Evolutionary conservation across 768 basidiomycete genomes (phyloP), one percentile per base, ranked within the genome.

Genomic region (Mycena leptocephala): DNA sequence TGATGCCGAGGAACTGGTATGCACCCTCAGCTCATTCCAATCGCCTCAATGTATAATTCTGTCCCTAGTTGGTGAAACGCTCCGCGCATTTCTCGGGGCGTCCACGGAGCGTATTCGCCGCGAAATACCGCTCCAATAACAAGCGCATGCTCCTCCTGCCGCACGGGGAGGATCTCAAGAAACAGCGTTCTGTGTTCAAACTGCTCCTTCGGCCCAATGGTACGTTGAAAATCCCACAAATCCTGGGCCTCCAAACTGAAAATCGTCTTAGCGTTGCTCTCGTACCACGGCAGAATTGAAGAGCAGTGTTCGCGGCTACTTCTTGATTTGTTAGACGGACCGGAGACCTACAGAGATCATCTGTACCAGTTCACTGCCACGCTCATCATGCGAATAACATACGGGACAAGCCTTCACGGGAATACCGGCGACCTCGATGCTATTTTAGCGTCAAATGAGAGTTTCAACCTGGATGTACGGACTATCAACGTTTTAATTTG

Each of bases 141-240:
- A 66, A 66, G 26, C 65, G 65, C 10, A 66, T 66, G 65, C 65
- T 66, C n/a, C 65, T 66, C 2, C 65, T 66, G 10, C 65, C 65
- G 3, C 46, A 66, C 48, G 65, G 46, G 2, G 65, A 66, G 48
- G 65, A 48, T 33, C 48, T 66, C 30, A 51, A 51, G 39, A 66
- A 48, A 41, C 65, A 66, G 11, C 43, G 65, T 18, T 30, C 65
- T 13, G 48, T 66, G 48, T 66, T 66, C 48, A 66, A 66, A 18
- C 46, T 66, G 18, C 65, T 66, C 13, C 20, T 66, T 6, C 65
- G 65, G 3, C 32, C 65, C n/a, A 14, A 35, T 20, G 43, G 65
- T 66, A 32, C 6, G 30, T 46, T 13, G 28, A 3, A 14, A 10
- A 1, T 33, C 11, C 5, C 51, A 14, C 6, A 10, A n/a, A 26